phyloP scores from a whole-genome alignment of 2,329 filamentous ascomycete genomes.

The Penicillium corylophilum region DNA sequence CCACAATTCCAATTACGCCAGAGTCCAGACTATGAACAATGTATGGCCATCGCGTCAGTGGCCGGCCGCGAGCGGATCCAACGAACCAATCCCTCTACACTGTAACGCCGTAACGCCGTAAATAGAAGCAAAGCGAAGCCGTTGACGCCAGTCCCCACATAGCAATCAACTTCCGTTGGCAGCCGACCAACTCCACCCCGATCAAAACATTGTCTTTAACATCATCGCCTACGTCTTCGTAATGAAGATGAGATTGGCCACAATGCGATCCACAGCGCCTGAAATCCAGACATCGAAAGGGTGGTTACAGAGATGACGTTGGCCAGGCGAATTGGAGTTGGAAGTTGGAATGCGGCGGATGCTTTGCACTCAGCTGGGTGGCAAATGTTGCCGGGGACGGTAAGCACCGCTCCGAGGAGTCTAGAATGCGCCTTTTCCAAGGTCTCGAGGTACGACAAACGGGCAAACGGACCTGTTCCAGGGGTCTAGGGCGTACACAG shows the following conservation, averaged over 20 bases:
- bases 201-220: conserved; percentile 7
- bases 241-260: background rate
- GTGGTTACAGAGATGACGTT: conserved; percentile 4
- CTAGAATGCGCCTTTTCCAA: background rate
- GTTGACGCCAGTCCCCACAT: conserved; percentile 4
- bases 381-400: conserved; percentile 1
- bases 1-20: background rate
- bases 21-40: background rate
- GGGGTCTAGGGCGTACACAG: background rate
- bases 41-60: background rate
- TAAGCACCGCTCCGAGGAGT: background rate
- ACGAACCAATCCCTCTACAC: background rate
- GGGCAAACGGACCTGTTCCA: background rate
- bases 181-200: background rate
- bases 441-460: background rate
- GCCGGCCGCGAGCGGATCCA: background rate
- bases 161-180: background rate
- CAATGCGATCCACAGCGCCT: background rate
- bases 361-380: background rate
- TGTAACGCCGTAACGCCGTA: background rate
- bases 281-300: background rate
- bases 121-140: background rate
- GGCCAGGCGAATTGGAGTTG: background rate
- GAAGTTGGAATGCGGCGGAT: conserved; percentile 1
- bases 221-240: background rate